Conservation (phyloP, 768 basidiomycete species). For the Rhodotorula paludigena region DNA sequence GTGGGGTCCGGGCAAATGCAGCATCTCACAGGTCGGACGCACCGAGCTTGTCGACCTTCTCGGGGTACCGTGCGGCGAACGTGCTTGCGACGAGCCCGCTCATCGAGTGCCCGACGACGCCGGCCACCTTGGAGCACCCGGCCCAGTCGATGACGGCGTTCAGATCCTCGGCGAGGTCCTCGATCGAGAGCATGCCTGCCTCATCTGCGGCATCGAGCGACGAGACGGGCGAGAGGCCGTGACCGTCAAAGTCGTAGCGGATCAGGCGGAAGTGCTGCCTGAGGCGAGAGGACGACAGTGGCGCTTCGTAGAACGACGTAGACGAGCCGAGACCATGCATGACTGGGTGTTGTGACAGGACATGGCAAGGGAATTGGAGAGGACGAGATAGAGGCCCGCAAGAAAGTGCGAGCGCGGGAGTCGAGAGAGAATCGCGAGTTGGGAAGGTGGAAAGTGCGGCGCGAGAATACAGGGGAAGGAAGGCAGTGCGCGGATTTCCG, state of each 20-base stretch:
- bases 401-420: background rate
- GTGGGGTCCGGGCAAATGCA: no score
- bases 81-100: slow-evolving; percentile 24
- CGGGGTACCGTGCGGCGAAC: slow-evolving; percentile 22
- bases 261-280: background rate
- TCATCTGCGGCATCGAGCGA: background rate
- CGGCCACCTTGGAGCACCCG: slow-evolving; percentile 5
- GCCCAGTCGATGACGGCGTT: slow-evolving; percentile 7
- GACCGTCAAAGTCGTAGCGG: slow-evolving; percentile 33
- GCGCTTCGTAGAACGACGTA: slow-evolving; percentile 21
- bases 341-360: slow-evolving; percentile 15
- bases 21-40: background rate
- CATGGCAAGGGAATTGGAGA: background rate
- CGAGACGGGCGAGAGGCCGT: slow-evolving; percentile 24
- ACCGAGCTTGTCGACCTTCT: slow-evolving; percentile 23
- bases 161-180: slow-evolving; percentile 25
- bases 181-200: background rate
- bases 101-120: slow-evolving; percentile 31
- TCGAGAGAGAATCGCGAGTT: background rate
- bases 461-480: no score
- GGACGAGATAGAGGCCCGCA: background rate
- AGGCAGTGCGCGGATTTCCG: no score
- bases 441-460: background rate
- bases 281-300: slow-evolving; percentile 2
- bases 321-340: slow-evolving; percentile 33